Conservation (phyloP, 73 alveolate genomes). For the Tetrahymena borealis region DNA sequence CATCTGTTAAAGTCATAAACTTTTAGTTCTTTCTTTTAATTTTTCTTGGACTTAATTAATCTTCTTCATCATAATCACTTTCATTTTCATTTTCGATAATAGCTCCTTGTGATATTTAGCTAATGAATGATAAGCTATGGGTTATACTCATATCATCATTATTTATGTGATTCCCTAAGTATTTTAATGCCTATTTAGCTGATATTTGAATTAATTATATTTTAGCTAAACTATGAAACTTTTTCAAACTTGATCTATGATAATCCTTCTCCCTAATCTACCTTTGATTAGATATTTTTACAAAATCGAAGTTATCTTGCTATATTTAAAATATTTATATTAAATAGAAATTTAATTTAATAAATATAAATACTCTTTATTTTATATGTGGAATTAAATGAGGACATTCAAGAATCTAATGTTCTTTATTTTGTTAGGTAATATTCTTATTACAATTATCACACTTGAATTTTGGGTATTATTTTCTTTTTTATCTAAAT, state of each 20-base stretch:
- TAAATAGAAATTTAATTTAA: neutral
- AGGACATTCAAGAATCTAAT: neutral
- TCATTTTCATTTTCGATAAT: neutral
- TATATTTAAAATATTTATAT: neutral
- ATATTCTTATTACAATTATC: neutral
- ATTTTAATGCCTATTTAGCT: neutral
- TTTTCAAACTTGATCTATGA: neutral
- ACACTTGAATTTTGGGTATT: neutral
- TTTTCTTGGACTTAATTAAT: neutral
- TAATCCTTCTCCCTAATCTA: neutral
- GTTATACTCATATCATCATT: neutral
- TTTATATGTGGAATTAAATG: neutral
- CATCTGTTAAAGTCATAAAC: neutral
- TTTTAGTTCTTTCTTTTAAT: neutral
- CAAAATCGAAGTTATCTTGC: neutral
- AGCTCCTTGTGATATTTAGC: neutral
- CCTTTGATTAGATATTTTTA: neutral
- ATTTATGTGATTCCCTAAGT: neutral
- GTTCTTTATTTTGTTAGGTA: neutral
- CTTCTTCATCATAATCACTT: neutral
- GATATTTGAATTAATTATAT: neutral
- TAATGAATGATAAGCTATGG: neutral
- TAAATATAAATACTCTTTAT: neutral
- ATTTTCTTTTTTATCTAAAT: neutral
- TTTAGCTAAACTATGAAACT: neutral